Percentiles rank a stretch among this genome's conserved stretches.
Conservation (phyloP, 2,329 filamentous ascomycete species). For the Neurospora crassa region DNA sequence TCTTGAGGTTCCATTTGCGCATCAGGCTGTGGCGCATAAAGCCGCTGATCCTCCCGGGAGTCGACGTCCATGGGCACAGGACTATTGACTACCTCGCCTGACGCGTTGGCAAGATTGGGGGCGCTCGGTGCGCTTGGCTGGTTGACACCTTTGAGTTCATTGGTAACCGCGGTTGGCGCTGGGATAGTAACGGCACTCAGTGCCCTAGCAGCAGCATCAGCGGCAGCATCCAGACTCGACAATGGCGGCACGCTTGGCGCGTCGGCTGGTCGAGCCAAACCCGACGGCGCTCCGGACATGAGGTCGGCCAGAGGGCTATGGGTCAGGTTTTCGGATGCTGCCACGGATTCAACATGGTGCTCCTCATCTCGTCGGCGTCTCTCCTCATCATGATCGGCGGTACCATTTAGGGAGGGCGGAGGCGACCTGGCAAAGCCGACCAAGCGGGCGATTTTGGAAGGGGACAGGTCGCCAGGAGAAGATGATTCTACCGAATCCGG, state of each 20-base stretch:
- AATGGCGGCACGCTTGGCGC: conserved; percentile 25
- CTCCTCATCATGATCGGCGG: conserved; percentile 45
- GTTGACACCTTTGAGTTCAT: conserved; percentile 32
- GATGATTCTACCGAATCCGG: conserved; percentile 21
- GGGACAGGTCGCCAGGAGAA: conserved; percentile 33
- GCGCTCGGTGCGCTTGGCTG: conserved; percentile 32
- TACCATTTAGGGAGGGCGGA: conserved; percentile 38
- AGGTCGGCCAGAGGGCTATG: conserved; percentile 44
- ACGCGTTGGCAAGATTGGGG: conserved; percentile 31
- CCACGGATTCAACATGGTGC: conserved; percentile 14
- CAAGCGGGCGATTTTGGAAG: conserved; percentile 44
- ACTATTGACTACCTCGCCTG: conserved; percentile 35
- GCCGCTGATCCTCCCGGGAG: conserved; percentile 26
- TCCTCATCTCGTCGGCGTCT: conserved; percentile 38
- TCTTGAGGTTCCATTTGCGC: conserved; percentile 38
- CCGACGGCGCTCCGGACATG: conserved; percentile 41
- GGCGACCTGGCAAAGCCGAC: conserved; percentile 33
- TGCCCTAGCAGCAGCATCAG: conserved; percentile 31
- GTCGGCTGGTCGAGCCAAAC: conserved; percentile 48
- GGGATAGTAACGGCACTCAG: conserved; percentile 23
- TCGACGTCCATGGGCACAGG: conserved; percentile 48
- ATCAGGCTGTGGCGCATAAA: conserved; percentile 30
- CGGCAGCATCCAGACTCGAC: conserved; percentile 30
- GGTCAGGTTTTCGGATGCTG: conserved; percentile 37
- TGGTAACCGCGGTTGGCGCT: conserved; percentile 24